A percentile compares a stretch with the other conserved stretches of the same genome.
Conservation (phyloP, 129 eudicot species). For the Pittosporum tobira region DNA sequence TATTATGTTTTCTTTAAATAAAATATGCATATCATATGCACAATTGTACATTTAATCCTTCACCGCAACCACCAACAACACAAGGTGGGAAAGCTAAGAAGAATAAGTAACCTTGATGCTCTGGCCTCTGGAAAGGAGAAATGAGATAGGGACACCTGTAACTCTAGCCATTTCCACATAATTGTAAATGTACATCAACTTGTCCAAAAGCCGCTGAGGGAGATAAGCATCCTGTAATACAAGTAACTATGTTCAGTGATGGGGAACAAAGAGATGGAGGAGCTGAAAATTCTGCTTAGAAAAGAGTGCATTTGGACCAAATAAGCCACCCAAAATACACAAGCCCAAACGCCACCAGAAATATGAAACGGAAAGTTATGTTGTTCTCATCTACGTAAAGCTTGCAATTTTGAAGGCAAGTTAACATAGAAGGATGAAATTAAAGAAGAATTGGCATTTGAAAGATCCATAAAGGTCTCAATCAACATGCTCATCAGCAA, state of each 20-base stretch:
- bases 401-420: too few species aligned
- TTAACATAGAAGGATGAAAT: neutral
- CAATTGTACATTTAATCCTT: slow-evolving; percentile 2
- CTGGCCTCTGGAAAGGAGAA: slow-evolving; percentile 97
- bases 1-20: too few species aligned
- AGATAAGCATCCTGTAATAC: slow-evolving; percentile 90
- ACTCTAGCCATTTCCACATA: slow-evolving; percentile 99
- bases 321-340: too few species aligned
- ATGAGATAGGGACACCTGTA: slow-evolving; percentile 96
- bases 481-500: neutral
- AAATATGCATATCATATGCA: too few species aligned
- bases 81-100: slow-evolving; percentile 5
- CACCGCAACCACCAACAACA: neutral
- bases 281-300: too few species aligned
- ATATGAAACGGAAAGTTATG: too few species aligned
- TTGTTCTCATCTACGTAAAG: too few species aligned
- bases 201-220: slow-evolving; percentile 95
- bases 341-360: too few species aligned
- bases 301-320: too few species aligned
- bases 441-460: neutral
- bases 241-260: neutral
- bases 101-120: slow-evolving; percentile 86
- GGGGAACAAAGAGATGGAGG: too few species aligned
- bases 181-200: slow-evolving; percentile 90
- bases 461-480: neutral